Evolutionary conservation across 2,329 filamentous ascomycete genomes (phyloP), one percentile per base, ranked within the genome.

Genomic region (Aspergillus aculeatinus): DNA sequence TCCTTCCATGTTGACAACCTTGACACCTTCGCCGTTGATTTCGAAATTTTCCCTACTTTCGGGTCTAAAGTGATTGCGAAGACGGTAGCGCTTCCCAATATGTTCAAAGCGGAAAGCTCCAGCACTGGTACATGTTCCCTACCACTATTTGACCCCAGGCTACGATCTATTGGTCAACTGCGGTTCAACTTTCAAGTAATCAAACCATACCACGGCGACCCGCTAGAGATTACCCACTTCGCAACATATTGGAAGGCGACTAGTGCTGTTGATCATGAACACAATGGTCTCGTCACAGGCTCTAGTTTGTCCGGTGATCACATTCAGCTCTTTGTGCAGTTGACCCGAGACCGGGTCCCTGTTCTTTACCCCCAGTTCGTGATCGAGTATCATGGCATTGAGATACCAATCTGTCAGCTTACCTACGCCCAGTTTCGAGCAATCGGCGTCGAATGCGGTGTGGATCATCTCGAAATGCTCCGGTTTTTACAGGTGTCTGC

Each of bases 211-310:
- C 87, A 88, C 63, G 94, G 95, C 7, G 89, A 92, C 62, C 92
- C 95, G 3, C 81, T 99, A 23, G 95, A 99, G 75, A 97, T 99
- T 62, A 96, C 95, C 1, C 93, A 98, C 71, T 99, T 98, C 69
- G 95, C 96, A 64, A 98, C 95, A 0, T 99, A 99, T 76, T 99
- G 95, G 95, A 99, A 98, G 77, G 94, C 94, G 0, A 99, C 95
- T 1, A 96, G 92, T 70, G 92, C 96, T 68, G 85, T 95, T 51
- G 92, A 96, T 73, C 88, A 91, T 54, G 90, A 92, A 51, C 89
- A 90, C 25, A 95, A 86, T 71, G 91, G 92, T 25, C 86, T 98
- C 25, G 91, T 99, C 19, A 98, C 94, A 0, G 95, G 94, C 0
- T 98, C 94, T 10, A 98, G 94, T 77, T 77, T 99, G 58, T 96